Conservation (phyloP, 805 yeast genomes). For the Lipomyces chichibuensis region DNA sequence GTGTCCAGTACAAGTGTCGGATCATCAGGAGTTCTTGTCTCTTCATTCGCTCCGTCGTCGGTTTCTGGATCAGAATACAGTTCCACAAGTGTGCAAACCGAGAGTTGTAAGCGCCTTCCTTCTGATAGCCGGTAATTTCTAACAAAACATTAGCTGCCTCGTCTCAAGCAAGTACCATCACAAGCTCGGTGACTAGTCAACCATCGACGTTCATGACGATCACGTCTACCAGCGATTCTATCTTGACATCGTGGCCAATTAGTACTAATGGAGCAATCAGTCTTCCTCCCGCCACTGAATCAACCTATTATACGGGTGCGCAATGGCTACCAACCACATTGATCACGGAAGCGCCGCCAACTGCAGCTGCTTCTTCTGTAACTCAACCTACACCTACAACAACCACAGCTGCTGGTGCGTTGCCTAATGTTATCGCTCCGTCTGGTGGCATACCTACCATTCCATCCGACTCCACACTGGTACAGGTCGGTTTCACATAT, state of each 20-base stretch:
- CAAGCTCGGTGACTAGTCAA: constrained; percentile 4
- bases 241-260: constrained; percentile 10
- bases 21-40: not conserved
- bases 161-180: constrained; percentile 6
- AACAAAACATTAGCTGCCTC: not conserved
- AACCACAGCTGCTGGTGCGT: constrained; percentile 47
- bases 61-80: not conserved
- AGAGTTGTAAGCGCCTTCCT: not conserved
- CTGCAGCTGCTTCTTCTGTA: constrained; percentile 41
- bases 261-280: not conserved
- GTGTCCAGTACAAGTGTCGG: not conserved
- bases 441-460: constrained; percentile 49
- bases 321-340: constrained; percentile 54
- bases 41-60: not conserved
- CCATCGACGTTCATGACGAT: constrained; percentile 36
- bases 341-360: constrained; percentile 45
- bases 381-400: constrained; percentile 27
- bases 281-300: not conserved
- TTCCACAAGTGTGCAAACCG: not conserved
- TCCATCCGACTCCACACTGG: constrained; percentile 52
- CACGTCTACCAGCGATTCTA: constrained; percentile 18
- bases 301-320: constrained; percentile 25
- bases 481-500: constrained; percentile 77
- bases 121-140: not conserved
- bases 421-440: constrained; percentile 85